phyloP scores from a whole-genome alignment of 2,329 filamentous ascomycete species.

The Sporothrix protearum region DNA sequence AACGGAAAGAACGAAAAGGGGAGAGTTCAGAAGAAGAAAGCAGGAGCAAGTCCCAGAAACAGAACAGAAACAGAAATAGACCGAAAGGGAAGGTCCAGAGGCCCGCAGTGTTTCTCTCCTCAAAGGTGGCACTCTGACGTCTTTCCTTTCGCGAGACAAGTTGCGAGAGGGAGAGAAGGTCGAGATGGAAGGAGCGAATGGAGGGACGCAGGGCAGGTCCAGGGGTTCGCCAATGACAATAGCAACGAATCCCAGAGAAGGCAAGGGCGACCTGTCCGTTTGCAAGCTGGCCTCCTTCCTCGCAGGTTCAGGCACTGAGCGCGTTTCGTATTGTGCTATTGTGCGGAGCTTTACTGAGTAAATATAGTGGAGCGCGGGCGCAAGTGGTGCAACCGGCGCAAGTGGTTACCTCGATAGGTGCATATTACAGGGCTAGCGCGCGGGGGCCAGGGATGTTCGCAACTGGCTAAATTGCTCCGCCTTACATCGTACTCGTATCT shows the following conservation, averaged over 20 bases:
- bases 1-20: no score
- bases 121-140: background rate
- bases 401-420: background rate
- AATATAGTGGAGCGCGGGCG: background rate
- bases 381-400: background rate
- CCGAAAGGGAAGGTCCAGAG: background rate
- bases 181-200: background rate
- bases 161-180: background rate
- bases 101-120: background rate
- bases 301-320: background rate
- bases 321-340: constrained; percentile 15
- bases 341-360: background rate
- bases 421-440: background rate
- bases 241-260: background rate
- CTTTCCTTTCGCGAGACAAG: background rate
- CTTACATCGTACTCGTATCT: no score
- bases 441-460: background rate
- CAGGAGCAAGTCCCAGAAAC: background rate
- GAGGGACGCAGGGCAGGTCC: background rate
- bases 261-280: constrained; percentile 14
- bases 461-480: background rate
- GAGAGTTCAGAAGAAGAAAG: background rate
- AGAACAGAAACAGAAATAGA: background rate
- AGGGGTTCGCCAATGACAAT: background rate
- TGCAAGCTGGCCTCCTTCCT: constrained; percentile 16